phyloP scores from a whole-genome alignment of 495 filamentous ascomycete species.

The Penicillium paradoxum region DNA sequence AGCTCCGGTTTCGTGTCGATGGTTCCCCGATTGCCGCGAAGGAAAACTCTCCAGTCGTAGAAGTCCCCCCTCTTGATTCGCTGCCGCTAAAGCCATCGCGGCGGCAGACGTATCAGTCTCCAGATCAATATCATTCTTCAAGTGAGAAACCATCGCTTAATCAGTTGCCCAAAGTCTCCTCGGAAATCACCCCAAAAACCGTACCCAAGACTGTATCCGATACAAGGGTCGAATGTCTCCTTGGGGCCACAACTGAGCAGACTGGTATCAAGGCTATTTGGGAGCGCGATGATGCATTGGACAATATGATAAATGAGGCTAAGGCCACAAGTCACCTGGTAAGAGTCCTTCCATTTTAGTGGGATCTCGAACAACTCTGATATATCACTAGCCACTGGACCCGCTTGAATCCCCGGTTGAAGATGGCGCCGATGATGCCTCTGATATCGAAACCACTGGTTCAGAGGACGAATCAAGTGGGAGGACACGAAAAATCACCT shows the following conservation, averaged over 20 bases:
- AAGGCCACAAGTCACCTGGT: slow-evolving; percentile 52
- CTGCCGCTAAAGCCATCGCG: slow-evolving; percentile 28
- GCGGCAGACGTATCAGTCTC: slow-evolving; percentile 12
- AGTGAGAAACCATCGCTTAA: background rate
- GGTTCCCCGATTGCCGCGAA: slow-evolving; percentile 27
- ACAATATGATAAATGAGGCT: slow-evolving; percentile 55
- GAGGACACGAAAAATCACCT: slow-evolving; percentile 25
- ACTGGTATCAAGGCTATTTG: background rate
- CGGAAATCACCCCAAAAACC: background rate
- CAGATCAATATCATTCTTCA: slow-evolving; percentile 14
- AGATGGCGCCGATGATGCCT: slow-evolving; percentile 16
- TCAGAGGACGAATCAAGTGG: slow-evolving; percentile 15
- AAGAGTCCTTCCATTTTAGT: slow-evolving; percentile 3
- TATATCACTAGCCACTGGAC: slow-evolving; percentile 38
- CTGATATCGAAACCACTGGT: slow-evolving; percentile 20
- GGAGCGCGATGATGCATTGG: slow-evolving; percentile 48
- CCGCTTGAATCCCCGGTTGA: slow-evolving; percentile 25
- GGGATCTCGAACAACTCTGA: background rate
- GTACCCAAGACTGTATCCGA: background rate
- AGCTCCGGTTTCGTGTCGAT: slow-evolving; percentile 55
- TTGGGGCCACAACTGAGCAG: background rate
- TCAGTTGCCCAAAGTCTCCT: background rate
- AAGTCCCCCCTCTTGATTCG: slow-evolving; percentile 8
- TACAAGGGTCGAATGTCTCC: background rate
- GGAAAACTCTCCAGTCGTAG: background rate